Evolutionary conservation across 1,139 yeast genomes (phyloP).

Genomic region (Nematodospora anomalae): DNA sequence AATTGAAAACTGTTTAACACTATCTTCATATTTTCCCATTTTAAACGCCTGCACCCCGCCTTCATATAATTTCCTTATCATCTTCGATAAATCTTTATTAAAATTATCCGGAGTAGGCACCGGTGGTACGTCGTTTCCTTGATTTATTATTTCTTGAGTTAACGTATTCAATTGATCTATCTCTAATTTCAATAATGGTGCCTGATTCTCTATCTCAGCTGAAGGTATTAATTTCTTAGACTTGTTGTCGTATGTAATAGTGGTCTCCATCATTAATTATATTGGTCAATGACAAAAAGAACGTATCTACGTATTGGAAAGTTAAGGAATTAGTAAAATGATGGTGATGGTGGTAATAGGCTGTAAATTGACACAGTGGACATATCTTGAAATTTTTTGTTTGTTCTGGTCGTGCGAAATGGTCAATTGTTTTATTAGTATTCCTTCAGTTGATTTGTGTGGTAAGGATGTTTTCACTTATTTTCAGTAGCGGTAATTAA

Average conservation of each 20-base stretch:
- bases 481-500: no score
- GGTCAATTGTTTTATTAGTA: no score
- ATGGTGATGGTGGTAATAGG: no score
- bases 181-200: slow-evolving; percentile 44
- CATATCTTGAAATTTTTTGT: no score
- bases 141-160: slow-evolving; percentile 56
- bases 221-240: slow-evolving; percentile 22
- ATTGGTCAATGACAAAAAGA: no score
- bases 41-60: slow-evolving; percentile 68
- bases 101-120: slow-evolving; percentile 52
- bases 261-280: neutral
- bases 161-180: slow-evolving; percentile 64
- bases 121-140: slow-evolving; percentile 70
- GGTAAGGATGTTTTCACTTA: no score
- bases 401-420: no score
- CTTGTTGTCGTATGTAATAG: slow-evolving; percentile 25
- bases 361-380: no score
- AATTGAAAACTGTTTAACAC: slow-evolving; percentile 67
- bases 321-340: no score
- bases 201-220: slow-evolving; percentile 20
- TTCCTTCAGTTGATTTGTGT: no score
- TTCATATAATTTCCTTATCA: slow-evolving; percentile 74
- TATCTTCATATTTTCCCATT: slow-evolving; percentile 63
- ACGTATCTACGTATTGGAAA: no score
- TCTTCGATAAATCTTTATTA: slow-evolving; percentile 58